These are phyloP conservation scores for Blastocystis sp. DNA, from an alignment of 352 stramenopile genomes.

Conservation along the genomic window DNA sequence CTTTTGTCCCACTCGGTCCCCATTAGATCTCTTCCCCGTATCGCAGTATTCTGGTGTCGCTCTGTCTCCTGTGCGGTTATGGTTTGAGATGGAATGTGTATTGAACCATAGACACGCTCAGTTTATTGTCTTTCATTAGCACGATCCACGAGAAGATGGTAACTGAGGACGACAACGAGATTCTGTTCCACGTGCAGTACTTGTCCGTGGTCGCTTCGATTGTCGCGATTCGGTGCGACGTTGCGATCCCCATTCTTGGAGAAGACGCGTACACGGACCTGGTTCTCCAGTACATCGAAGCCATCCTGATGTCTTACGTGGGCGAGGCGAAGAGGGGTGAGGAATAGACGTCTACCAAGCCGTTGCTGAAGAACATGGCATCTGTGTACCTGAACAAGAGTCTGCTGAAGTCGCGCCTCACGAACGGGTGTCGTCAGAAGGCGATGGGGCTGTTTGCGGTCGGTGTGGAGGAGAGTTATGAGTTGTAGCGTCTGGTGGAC, in stretches of 20 bases:
- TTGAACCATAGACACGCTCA: neutral
- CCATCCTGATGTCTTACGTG: neutral
- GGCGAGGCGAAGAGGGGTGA: neutral
- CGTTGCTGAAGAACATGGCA: conserved; percentile 5
- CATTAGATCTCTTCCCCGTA: neutral
- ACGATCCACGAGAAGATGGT: neutral
- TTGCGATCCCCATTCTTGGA: neutral
- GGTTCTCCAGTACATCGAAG: neutral
- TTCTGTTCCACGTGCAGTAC: neutral
- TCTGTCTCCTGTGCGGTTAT: conserved; percentile 29
- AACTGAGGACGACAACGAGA: neutral
- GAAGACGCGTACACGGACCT: neutral
- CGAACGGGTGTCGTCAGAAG: neutral
- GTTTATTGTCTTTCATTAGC: neutral
- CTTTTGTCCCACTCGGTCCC: neutral
- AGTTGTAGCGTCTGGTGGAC: neutral
- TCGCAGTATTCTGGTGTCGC: neutral
- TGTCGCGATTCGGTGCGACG: neutral
- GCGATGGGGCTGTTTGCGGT: neutral
- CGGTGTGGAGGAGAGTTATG: neutral
- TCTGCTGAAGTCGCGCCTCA: neutral
- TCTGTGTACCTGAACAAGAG: neutral
- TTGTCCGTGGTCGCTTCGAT: neutral
- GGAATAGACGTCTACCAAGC: neutral
- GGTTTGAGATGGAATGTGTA: neutral